A percentile compares a stretch with the other conserved stretches of the same genome.
These are phyloP conservation scores for Coniochaeta sp. DNA, from an alignment of 2,329 filamentous ascomycete species.

Conservation along the genomic window DNA sequence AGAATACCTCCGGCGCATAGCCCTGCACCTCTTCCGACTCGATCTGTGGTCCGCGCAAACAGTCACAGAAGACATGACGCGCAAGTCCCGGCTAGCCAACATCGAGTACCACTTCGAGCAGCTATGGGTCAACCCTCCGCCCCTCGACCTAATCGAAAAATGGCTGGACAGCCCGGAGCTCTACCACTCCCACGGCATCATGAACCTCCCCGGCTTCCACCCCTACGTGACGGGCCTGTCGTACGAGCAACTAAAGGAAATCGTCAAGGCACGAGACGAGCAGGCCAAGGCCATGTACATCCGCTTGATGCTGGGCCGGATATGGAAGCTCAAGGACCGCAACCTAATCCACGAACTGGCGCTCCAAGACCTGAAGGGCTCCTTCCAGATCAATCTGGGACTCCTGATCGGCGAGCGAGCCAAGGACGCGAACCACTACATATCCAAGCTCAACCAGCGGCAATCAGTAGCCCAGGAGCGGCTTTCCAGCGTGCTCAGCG, in stretches of 20 bases:
- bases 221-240: background rate
- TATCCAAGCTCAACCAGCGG: background rate
- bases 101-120: background rate
- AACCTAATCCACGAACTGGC: slow-evolving; percentile 1
- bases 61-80: background rate
- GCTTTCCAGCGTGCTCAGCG: background rate
- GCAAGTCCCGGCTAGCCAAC: background rate
- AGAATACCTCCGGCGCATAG: background rate
- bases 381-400: background rate
- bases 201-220: background rate
- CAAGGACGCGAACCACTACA: background rate
- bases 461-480: background rate
- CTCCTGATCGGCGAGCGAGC: background rate
- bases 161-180: background rate
- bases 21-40: background rate
- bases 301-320: background rate
- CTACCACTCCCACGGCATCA: background rate
- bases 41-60: background rate
- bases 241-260: background rate
- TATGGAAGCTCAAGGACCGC: background rate
- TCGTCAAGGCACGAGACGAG: background rate
- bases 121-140: background rate
- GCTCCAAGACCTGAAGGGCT: background rate
- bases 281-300: background rate
- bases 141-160: background rate